Base-by-base conservation (phyloP, 2,329 filamentous ascomycete species). In the Microdochium paspali region DNA sequence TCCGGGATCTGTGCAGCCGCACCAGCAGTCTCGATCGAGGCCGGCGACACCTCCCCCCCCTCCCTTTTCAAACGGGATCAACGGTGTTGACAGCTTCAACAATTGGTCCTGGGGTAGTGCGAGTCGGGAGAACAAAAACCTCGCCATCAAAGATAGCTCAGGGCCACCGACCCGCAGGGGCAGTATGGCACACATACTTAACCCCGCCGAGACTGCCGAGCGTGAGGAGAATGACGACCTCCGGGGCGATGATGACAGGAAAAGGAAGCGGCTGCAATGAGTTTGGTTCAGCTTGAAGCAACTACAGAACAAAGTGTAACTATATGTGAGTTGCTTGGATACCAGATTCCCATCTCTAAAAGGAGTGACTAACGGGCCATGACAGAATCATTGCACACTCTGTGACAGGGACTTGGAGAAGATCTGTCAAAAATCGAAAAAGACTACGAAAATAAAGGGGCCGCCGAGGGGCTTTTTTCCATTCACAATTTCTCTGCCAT, bases 111-210 rank as follows among this genome's bases (percentile, higher is more conserved):
- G 77, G 77, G 70, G 68, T 48, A 70, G 71, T 28, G 72, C 73
- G 5, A 70, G 65, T 52, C 68, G 72, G 40, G 74, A 74, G 45
- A 71, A 71, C 48, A 74, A 74, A 57, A 73, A 70, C 20, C 63
- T 79, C 9, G 61, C 67, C 3, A 58, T 79, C 43, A 74, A 71
- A 51, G 77, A 81, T 53, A 71, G 72, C 49, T 81, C 77, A 2
- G 74, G 68, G 0, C 77, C 77, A 2, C 73, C 76, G 1, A 81
- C 77, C 0, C 65, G 77, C 43, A 64, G 77, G 45, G 76, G 77
- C 23, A 81, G 77, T 61, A 80, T 81, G 76, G 77, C 77, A 1
- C 77, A 81, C 50, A 81, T 81, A 18, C 65, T 81, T n/a, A 81
- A 81, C 55, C 77, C 77, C 1, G 76, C 76, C 23, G 75, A 78